phyloP scores from a whole-genome alignment of 805 yeast genomes.

The Barnettozyma californica region DNA sequence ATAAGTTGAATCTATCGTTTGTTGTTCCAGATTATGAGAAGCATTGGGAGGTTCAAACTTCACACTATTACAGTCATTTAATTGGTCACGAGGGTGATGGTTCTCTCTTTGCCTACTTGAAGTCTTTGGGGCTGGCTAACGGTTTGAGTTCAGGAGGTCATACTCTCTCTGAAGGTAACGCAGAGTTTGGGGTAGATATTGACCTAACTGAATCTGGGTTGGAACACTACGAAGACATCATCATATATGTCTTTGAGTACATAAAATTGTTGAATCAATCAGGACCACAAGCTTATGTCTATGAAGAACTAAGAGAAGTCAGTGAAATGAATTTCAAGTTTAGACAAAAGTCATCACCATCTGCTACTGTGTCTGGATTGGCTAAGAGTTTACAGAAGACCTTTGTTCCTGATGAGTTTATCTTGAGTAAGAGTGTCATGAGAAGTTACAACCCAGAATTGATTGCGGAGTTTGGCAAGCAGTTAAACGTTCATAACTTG shows the following conservation, averaged over 20 bases:
- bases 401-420: constrained; percentile 55
- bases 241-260: constrained; percentile 64
- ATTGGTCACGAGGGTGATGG: constrained; percentile 94
- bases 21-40: constrained; percentile 72
- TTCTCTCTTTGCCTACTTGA: constrained; percentile 66
- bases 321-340: constrained; percentile 71
- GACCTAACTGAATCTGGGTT: constrained; percentile 77
- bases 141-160: constrained; percentile 70
- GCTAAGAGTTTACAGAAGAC: constrained; percentile 56
- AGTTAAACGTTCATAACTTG: constrained; percentile 54
- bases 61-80: constrained; percentile 68
- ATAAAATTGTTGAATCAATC: constrained; percentile 50
- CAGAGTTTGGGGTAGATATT: constrained; percentile 61
- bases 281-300: constrained; percentile 75
- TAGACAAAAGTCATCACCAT: constrained; percentile 68
- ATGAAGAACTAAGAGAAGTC: constrained; percentile 67
- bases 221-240: constrained; percentile 53
- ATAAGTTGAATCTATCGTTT: constrained; percentile 62
- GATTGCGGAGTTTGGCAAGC: constrained; percentile 43
- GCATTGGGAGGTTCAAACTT: constrained; percentile 64
- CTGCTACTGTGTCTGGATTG: constrained; percentile 65
- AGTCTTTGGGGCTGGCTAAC: constrained; percentile 72
- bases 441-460: constrained; percentile 53
- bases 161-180: constrained; percentile 60
- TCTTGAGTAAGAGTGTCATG: constrained; percentile 53